Evolutionary conservation across 1,284 basidiomycete genomes (phyloP).

Genomic region (Irpex sp.): DNA sequence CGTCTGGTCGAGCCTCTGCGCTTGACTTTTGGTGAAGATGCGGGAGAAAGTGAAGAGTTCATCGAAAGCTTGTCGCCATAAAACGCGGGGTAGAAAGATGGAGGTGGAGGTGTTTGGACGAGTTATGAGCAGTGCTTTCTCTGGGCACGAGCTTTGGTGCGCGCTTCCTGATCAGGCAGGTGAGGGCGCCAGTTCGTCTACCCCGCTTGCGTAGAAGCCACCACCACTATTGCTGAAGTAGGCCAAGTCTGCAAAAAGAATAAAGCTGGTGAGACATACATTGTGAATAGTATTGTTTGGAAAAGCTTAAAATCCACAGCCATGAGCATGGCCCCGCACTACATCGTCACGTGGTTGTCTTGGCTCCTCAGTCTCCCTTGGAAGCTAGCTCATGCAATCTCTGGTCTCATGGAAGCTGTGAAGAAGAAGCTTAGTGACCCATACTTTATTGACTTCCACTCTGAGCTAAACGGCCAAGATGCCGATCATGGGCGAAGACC

Average conservation of each 20-base stretch:
- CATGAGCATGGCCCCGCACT: neutral
- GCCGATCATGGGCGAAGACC: slow-evolving; percentile 22
- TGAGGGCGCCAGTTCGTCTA: neutral
- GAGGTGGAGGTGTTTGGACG: neutral
- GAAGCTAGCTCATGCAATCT: neutral
- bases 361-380: neutral
- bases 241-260: neutral
- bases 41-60: slow-evolving; percentile 38
- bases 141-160: neutral
- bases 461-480: neutral
- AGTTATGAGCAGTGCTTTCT: neutral
- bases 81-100: neutral
- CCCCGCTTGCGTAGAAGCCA: neutral
- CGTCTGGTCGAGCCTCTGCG: slow-evolving; percentile 42
- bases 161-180: slow-evolving; percentile 1
- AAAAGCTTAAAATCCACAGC: neutral
- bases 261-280: neutral
- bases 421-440: neutral
- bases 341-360: neutral
- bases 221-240: neutral
- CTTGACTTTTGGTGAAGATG: slow-evolving; percentile 33
- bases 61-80: slow-evolving; percentile 25
- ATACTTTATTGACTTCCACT: neutral
- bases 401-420: neutral
- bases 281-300: neutral